Evolutionary conservation across 306 rosid genomes (phyloP), one percentile per base, ranked within the genome.

Genomic region (Luffa acutangula): DNA sequence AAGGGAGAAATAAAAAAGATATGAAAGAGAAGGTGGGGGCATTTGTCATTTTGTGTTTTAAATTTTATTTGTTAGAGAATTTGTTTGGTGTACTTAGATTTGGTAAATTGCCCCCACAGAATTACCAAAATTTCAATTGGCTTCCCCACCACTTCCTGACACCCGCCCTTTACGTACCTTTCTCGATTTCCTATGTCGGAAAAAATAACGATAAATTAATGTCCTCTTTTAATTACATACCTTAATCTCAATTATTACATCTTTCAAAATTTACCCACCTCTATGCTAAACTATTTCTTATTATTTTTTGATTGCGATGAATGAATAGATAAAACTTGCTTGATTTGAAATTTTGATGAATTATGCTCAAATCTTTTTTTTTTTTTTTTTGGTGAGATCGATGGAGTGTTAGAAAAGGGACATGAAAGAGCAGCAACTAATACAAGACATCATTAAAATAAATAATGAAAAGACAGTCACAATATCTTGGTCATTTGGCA

Each of bases 401-500:
- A 34, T 63, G 70, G 48, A 36, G 72, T 65, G 72, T 36, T 5
- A 36, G 46, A 65, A 65, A 65, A 37, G 72, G 20, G 37, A 65
- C 13, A 65, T 36, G 72, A 65, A 15, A 37, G 48, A 65, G 25
- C 72, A 65, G 8, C 45, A 65, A 65, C 72, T 65, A 65, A 63
- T 12, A 63, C n/a, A 34, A 63, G 42, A 34, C 5, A 36, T 8
- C 5, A 69, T 37, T 67, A 18, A 39, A 66, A 66, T 18, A 9
- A 67, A 67, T 37, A 6, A 4, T 67, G 51, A 43, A 43, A 43
- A 20, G 75, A 69, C 36, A 37, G 33, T 18, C 34, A 15, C 21
- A 69, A 69, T 42, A 69, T 69, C 75, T 69, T 69, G 75, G 75
- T 69, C 75, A 69, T 69, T 69, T 69, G 75, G 75, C 75, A 69